A percentile compares a stretch with the other conserved stretches of the same genome.
phyloP scores from a whole-genome alignment of 2,329 filamentous ascomycete species.

The Penicillium sp. region DNA sequence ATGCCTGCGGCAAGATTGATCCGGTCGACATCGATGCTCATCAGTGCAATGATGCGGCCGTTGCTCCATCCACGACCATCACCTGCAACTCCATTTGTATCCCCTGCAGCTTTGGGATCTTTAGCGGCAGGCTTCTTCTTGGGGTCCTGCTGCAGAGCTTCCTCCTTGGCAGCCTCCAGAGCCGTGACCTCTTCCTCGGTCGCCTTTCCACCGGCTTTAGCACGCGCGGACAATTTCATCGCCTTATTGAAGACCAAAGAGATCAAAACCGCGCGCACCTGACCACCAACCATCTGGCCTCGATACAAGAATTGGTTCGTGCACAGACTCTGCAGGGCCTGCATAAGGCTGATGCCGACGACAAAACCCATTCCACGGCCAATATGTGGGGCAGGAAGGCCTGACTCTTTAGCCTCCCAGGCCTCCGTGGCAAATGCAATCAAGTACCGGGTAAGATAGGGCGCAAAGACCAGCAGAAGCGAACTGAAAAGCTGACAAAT shows the following conservation, averaged over 20 bases:
- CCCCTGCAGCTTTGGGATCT: constrained; percentile 38
- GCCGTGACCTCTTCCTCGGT: constrained; percentile 52
- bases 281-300: constrained; percentile 88
- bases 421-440: constrained; percentile 83
- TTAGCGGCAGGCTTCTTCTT: constrained; percentile 23
- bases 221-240: constrained; percentile 83
- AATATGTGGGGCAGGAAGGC: constrained; percentile 63
- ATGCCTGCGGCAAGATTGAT: constrained; percentile 84
- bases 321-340: constrained; percentile 75
- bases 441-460: constrained; percentile 81
- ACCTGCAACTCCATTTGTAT: constrained; percentile 54
- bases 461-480: constrained; percentile 74
- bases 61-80: constrained; percentile 88
- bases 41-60: constrained; percentile 85
- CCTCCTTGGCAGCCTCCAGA: constrained; percentile 43
- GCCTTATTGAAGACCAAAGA: constrained; percentile 88
- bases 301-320: constrained; percentile 91
- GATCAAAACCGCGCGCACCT: constrained; percentile 78
- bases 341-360: constrained; percentile 82
- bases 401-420: constrained; percentile 62
- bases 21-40: constrained; percentile 94
- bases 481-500: constrained; percentile 71
- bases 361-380: constrained; percentile 78
- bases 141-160: constrained; percentile 35
- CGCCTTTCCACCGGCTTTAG: constrained; percentile 74